Conservation (phyloP, 2,329 filamentous ascomycete genomes). For the Fusarium gaditjirri region DNA sequence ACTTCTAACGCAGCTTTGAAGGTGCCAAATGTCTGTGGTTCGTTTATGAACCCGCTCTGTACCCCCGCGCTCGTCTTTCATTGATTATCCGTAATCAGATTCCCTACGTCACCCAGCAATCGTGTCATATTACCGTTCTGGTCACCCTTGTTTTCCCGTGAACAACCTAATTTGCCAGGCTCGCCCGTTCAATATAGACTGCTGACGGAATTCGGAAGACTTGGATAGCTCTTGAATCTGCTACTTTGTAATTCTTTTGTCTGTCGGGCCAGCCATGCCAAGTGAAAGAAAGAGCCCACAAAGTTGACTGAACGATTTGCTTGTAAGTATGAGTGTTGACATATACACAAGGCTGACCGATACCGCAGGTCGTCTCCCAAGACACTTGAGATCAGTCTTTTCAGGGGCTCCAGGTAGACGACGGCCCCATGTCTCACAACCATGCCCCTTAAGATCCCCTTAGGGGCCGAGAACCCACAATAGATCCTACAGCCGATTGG, state of each 20-base stretch:
- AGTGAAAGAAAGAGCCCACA: neutral
- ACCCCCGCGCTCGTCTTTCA: slow-evolving; percentile 27
- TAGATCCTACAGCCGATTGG: slow-evolving; percentile 42
- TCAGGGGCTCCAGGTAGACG: slow-evolving; percentile 24
- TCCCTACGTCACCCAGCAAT: slow-evolving; percentile 43
- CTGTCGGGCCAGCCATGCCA: neutral
- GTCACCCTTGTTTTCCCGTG: slow-evolving; percentile 25
- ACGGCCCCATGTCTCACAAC: slow-evolving; percentile 44
- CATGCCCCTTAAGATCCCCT: slow-evolving; percentile 40
- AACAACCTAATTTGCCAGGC: slow-evolving; percentile 15
- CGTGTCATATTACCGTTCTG: slow-evolving; percentile 31
- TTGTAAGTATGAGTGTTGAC: slow-evolving; percentile 1
- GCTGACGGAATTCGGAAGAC: slow-evolving; percentile 1
- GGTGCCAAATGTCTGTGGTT: slow-evolving; percentile 7
- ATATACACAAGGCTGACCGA: slow-evolving; percentile 30
- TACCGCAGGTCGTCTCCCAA: slow-evolving; percentile 21
- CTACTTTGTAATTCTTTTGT: neutral
- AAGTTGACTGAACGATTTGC: neutral
- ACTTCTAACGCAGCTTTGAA: slow-evolving; percentile 17
- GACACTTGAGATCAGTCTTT: slow-evolving; percentile 25
- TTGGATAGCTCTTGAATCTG: neutral
- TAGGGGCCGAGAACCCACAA: slow-evolving; percentile 38
- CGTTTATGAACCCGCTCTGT: slow-evolving; percentile 13
- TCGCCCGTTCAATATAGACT: neutral
- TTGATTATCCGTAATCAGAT: slow-evolving; percentile 24